Evolutionary conservation across 129 eudicot genomes (phyloP).

Genomic region (sunflower (Helianthus annuus)): DNA sequence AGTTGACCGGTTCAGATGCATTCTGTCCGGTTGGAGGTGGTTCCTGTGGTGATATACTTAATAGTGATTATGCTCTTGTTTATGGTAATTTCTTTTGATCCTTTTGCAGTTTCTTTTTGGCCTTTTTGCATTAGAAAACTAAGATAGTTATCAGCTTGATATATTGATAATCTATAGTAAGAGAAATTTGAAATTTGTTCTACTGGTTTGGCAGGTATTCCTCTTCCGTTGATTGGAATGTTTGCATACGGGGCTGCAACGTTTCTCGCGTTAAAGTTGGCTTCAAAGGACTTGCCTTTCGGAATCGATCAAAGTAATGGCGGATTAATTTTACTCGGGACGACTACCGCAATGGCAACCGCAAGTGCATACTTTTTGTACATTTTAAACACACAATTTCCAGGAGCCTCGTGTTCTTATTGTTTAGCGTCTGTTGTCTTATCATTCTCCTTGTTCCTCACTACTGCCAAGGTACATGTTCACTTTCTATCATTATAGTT

Average conservation of each 20-base stretch:
- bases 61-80: constrained; percentile 72
- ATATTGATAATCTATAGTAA: too few species aligned
- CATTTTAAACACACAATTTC: constrained; percentile 65
- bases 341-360: constrained; percentile 89
- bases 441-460: constrained; percentile 82
- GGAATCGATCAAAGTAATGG: constrained; percentile 49
- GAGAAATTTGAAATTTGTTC: too few species aligned
- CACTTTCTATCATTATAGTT: neutral
- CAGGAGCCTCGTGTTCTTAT: constrained; percentile 79
- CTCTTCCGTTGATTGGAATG: constrained; percentile 97
- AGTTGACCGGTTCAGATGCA: constrained; percentile 74
- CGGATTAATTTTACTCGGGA: constrained; percentile 63
- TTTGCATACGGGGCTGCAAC: constrained; percentile 79
- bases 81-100: constrained; percentile 51
- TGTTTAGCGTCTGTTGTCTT: constrained; percentile 72
- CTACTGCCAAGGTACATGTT: constrained; percentile 64
- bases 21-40: constrained; percentile 87
- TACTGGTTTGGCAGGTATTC: constrained; percentile 68
- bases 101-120: neutral
- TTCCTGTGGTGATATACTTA: constrained; percentile 74
- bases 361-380: constrained; percentile 93
- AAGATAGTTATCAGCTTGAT: constrained; percentile 3
- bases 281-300: constrained; percentile 49
- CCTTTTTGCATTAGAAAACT: neutral
- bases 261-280: constrained; percentile 60